Conservation (phyloP, 1,284 basidiomycete species). For the Ceratobasidium sp. region DNA sequence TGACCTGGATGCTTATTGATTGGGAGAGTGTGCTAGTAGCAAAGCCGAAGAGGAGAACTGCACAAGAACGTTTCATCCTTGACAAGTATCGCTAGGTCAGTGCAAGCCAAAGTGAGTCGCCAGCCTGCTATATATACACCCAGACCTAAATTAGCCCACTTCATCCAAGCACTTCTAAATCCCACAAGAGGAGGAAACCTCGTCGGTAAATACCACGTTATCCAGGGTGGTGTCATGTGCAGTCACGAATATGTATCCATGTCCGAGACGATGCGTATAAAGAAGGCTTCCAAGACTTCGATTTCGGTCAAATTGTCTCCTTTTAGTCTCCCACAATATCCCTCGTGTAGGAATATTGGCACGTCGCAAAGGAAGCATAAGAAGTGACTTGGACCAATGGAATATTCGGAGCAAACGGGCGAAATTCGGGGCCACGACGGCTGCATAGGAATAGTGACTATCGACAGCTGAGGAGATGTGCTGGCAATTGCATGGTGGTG, state of each 20-base stretch:
- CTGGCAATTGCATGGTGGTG: no score
- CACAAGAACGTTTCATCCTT: not conserved
- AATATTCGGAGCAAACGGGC: not conserved
- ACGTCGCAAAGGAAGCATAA: not conserved
- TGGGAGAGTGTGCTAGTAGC: constrained; percentile 31
- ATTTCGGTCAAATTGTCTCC: not conserved
- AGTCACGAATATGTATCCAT: not conserved
- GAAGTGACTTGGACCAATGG: not conserved
- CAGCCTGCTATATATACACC: no score
- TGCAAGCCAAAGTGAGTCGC: not conserved
- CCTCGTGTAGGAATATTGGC: not conserved
- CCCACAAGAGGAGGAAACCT: not conserved
- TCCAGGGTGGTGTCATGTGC: not conserved
- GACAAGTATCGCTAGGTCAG: not conserved
- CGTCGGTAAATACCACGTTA: not conserved
- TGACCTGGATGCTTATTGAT: constrained; percentile 35
- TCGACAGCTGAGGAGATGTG: no score
- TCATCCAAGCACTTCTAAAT: not conserved
- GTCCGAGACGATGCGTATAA: not conserved
- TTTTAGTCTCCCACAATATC: not conserved
- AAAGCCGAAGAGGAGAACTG: constrained; percentile 9
- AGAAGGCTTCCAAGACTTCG: not conserved
- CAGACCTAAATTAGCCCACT: no score
- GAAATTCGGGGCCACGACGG: not conserved
- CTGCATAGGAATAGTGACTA: no score